Evolutionary conservation across 805 yeast species (phyloP), one percentile per base, ranked within the genome.

Genomic region (Wickerhamiella lipophila): DNA sequence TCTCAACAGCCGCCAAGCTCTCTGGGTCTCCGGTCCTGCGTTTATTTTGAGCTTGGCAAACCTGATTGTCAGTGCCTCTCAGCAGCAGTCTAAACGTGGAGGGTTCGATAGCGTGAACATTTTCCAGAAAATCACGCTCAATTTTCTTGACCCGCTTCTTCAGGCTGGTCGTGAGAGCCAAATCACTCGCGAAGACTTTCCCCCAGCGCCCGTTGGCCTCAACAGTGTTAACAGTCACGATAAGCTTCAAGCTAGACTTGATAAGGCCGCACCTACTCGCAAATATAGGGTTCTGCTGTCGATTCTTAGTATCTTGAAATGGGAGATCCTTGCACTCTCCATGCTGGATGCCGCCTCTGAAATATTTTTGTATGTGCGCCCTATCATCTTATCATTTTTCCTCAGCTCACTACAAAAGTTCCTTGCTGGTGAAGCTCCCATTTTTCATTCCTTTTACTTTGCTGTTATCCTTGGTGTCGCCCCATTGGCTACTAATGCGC

Each of bases 151-250:
- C 16, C 44, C 46, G n/a, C 32, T 58, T 13, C 42, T 58, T 34
- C 6, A 19, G 0, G 47, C 46, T 32, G 58, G 56, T 9, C 47
- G 50, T 19, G 21, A 27, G 8, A 41, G 18, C 9, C 42, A 40
- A 34, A 19, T 58, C 16, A 36, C 46, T 3, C 53, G 52, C 22
- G 52, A 46, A n/a, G 60, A 56, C 27, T 48, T 58, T 29, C 60
- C 61, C 5, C 45, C 51, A 18, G 39, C 54, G 2, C 60, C 59
- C 1, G n/a, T 38, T 15, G 60, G 57, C 3, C 21, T 58, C 29
- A 52, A 45, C 19, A 42, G 60, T 6, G 51, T 52, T 8, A 49
- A 44, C 34, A 47, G 53, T 19, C 41, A 49, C 32, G 42, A 43
- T 18, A 19, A 53, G 50, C 49, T 56, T 18, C 41, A 42, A 12